Conservation (phyloP, 805 yeast genomes). For the Zygotorulaspora sp. region DNA sequence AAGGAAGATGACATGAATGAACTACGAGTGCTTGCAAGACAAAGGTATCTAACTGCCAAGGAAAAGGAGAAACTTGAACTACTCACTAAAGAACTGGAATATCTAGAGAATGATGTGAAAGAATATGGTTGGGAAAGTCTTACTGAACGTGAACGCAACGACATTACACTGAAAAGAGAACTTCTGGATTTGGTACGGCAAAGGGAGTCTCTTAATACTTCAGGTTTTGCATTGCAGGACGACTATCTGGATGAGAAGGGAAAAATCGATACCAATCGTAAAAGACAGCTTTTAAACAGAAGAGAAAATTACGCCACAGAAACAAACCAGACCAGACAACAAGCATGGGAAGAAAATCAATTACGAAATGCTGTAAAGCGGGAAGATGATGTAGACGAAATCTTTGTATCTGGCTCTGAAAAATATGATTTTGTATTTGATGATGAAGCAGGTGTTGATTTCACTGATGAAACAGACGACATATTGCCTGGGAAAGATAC, state of each 20-base stretch:
- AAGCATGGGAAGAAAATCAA: slow-evolving; percentile 36
- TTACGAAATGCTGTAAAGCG: slow-evolving; percentile 24
- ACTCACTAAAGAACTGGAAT: slow-evolving; percentile 45
- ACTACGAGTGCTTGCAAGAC: slow-evolving; percentile 47
- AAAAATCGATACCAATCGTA: slow-evolving; percentile 49
- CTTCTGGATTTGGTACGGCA: slow-evolving; percentile 43
- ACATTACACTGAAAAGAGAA: slow-evolving; percentile 48
- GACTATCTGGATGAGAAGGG: slow-evolving; percentile 53
- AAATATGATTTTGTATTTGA: slow-evolving; percentile 76
- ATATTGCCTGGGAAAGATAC: slow-evolving; percentile 30
- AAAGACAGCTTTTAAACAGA: slow-evolving; percentile 45
- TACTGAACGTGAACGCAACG: slow-evolving; percentile 46
- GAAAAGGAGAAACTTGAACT: slow-evolving; percentile 44
- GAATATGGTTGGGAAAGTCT: slow-evolving; percentile 53
- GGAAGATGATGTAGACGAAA: slow-evolving; percentile 24
- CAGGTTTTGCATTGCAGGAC: slow-evolving; percentile 51
- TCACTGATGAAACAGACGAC: slow-evolving; percentile 41
- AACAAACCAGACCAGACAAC: slow-evolving; percentile 32
- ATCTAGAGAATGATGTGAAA: slow-evolving; percentile 46
- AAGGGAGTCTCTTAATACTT: slow-evolving; percentile 34
- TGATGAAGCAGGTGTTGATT: slow-evolving; percentile 55
- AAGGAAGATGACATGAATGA: slow-evolving; percentile 29
- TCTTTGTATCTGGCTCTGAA: slow-evolving; percentile 30
- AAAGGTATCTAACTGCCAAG: slow-evolving; percentile 43
- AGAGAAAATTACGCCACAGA: slow-evolving; percentile 22